These are phyloP conservation scores for Cyberlindnera veronae DNA, from an alignment of 805 yeast genomes.

Conservation along the genomic window DNA sequence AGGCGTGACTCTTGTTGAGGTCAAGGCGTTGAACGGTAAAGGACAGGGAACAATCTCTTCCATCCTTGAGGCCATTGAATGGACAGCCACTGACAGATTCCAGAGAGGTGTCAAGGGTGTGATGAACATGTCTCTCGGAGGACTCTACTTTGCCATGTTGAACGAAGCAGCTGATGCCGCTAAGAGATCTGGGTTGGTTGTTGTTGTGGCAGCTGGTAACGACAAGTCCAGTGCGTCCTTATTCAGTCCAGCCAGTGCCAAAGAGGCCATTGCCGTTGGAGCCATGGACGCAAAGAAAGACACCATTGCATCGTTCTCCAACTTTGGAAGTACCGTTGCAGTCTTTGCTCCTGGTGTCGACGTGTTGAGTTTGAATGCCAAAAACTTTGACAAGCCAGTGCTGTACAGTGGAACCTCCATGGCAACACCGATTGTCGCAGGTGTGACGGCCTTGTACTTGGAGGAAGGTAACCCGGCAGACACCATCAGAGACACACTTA, in stretches of 20 bases:
- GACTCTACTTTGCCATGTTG: conserved; percentile 56
- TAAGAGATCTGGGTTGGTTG: conserved; percentile 57
- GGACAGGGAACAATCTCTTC: conserved; percentile 69
- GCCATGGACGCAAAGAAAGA: conserved; percentile 77
- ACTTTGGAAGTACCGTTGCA: conserved; percentile 86
- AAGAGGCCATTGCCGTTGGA: conserved; percentile 72
- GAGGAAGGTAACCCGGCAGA: conserved; percentile 44
- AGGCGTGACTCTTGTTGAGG: conserved; percentile 55
- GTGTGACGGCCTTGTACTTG: conserved; percentile 54
- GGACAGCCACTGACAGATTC: conserved; percentile 53
- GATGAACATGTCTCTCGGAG: conserved; percentile 79
- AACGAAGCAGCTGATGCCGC: conserved; percentile 79
- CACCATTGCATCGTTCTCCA: conserved; percentile 69
- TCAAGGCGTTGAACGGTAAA: conserved; percentile 61
- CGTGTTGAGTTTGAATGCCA: conserved; percentile 51
- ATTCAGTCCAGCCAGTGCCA: conserved; percentile 81
- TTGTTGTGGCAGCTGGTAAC: conserved; percentile 88
- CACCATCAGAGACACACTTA: conserved; percentile 39
- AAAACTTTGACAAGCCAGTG: conserved; percentile 20
- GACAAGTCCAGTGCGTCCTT: conserved; percentile 68
- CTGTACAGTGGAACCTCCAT: conserved; percentile 71
- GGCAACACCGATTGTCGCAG: conserved; percentile 74
- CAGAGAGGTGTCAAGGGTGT: conserved; percentile 44
- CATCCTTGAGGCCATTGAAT: conserved; percentile 63
- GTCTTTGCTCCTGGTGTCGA: conserved; percentile 77